Evolutionary conservation across 164 flowering plant genomes (phyloP).

Genomic region (Buxus sempervirens): DNA sequence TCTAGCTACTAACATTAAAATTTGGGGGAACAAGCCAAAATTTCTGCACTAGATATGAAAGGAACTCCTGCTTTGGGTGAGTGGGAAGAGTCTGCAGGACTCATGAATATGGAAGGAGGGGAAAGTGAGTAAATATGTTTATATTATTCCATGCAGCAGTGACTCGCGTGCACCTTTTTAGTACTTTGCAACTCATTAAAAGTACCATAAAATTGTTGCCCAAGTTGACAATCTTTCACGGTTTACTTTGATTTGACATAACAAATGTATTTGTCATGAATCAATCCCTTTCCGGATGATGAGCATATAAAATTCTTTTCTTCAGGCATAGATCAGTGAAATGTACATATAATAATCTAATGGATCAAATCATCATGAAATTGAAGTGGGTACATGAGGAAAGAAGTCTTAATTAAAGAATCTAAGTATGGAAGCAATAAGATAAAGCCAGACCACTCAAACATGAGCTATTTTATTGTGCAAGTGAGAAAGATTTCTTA

Average conservation of each 20-base stretch:
- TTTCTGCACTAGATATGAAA: neutral
- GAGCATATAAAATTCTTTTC: neutral
- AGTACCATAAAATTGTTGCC: neutral
- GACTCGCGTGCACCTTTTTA: neutral
- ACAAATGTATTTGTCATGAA: neutral
- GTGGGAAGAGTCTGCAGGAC: neutral
- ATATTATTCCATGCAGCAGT: neutral
- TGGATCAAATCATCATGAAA: constrained; percentile 6
- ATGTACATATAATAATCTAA: constrained; percentile 6
- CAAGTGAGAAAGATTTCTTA: neutral
- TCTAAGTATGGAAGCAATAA: neutral
- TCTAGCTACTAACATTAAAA: neutral
- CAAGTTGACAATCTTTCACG: neutral
- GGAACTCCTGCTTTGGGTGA: neutral
- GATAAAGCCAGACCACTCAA: constrained; percentile 1
- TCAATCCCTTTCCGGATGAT: neutral
- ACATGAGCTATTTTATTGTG: neutral
- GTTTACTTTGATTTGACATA: neutral
- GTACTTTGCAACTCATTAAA: neutral
- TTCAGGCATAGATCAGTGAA: neutral
- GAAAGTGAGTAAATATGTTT: neutral
- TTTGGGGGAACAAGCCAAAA: neutral
- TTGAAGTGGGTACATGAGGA: constrained; percentile 8
- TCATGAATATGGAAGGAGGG: neutral
- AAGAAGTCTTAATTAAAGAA: neutral